Base-by-base conservation (phyloP, 495 filamentous ascomycete genomes). In the Aspergillus kassunensis region DNA sequence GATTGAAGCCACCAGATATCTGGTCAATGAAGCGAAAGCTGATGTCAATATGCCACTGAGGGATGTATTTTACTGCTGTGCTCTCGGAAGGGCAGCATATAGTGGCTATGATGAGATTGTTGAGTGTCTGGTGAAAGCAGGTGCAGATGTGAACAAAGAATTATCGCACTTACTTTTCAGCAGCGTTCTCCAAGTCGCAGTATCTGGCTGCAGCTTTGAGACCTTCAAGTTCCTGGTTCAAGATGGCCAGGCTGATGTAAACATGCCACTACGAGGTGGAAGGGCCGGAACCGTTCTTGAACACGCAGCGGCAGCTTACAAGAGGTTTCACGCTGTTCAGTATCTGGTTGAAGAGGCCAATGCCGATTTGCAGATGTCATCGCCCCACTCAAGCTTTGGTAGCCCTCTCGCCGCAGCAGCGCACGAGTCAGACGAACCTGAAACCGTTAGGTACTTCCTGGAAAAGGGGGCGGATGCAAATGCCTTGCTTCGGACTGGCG, bases 1-100 rank as follows among this genome's bases (percentile, higher is more conserved):
- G 6, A 13, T 37, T 3, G 34, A 37, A 15, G 18, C 34, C 34
- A 37, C 34, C 34, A 15, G 8, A 6, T 37, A 37, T 18, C 34
- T 70, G 4, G 43, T 72, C 6, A 44, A 64, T 15, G 42, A 54
- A 15, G 64, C 46, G 10, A 49, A 63, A 13, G 64, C 66, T n/a
- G 53, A 67, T 44, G 43, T 63, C 13, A 65, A 67, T 40, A 9
- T 49, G 13, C 24, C 24, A 4, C 9, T 27, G 24, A 27, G 4
- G 24, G 4, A 27, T 27, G n/a, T n/a, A n/a, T 9, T 4, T 9
- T 27, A 27, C 24, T 13, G 34, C 34, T 4, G 20, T 54, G 27
- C 29, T 61, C 35, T 25, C 18, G 19, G 27, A 39, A 6, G 1
- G 5, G 46, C 27, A n/a, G 15, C n/a, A 19, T 27, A 16, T 6